Conservation (phyloP, 306 rosid species). For the Gastrolobium villosum region DNA sequence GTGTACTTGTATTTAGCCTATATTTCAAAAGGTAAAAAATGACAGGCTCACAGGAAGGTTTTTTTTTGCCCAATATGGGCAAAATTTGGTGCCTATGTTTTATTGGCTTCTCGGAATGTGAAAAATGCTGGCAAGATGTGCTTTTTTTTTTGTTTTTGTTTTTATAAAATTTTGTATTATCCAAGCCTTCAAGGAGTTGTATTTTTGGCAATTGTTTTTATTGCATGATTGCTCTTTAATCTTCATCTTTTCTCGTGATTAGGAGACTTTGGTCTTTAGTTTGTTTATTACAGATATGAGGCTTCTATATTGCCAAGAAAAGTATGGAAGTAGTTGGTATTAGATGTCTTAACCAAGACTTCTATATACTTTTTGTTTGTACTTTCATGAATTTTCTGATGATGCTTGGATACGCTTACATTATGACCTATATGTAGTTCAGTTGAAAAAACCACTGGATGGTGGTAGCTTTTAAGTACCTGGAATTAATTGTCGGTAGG, state of each 20-base stretch:
- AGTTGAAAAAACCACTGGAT: neutral
- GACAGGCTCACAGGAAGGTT: conserved; percentile 43
- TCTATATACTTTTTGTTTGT: neutral
- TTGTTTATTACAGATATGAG: conserved; percentile 25
- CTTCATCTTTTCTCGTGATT: conserved; percentile 34
- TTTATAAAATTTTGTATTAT: neutral
- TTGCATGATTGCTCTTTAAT: conserved; percentile 32
- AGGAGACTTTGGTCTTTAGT: conserved; percentile 33
- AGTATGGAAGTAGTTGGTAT: conserved; percentile 32
- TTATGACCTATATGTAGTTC: neutral
- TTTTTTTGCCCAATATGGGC: conserved; percentile 31
- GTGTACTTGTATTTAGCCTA: conserved; percentile 45
- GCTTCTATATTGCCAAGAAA: conserved; percentile 1
- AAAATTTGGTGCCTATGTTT: conserved; percentile 35
- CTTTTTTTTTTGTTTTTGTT: conserved; percentile 42
- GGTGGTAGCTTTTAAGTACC: neutral
- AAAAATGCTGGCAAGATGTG: conserved; percentile 46
- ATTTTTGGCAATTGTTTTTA: conserved; percentile 30
- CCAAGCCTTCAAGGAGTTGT: conserved; percentile 37
- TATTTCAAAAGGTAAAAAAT: conserved; percentile 38
- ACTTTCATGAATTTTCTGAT: conserved; percentile 20
- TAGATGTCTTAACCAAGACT: conserved; percentile 6
- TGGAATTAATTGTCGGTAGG: neutral
- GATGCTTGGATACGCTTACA: neutral
- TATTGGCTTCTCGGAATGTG: conserved; percentile 47